A percentile compares a stretch with the other conserved stretches of the same genome.
phyloP scores from a whole-genome alignment of 192 early-diverging fungal species.

The Umbelopsis ramanniana region DNA sequence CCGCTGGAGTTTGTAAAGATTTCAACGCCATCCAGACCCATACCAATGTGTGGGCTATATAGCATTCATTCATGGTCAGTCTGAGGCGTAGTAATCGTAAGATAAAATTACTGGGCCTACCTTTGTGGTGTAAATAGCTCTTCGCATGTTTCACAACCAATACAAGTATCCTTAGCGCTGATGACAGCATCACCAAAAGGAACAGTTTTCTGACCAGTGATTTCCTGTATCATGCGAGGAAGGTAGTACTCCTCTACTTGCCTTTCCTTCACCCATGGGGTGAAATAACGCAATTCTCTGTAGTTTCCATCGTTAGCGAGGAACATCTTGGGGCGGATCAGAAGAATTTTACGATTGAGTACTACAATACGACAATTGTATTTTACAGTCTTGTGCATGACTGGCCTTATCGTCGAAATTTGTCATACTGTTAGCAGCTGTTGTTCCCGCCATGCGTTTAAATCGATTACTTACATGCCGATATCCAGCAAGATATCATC shows the following conservation, averaged over 20 bases:
- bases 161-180: slow-evolving; percentile 78
- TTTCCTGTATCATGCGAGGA: slow-evolving; percentile 77
- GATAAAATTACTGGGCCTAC: slow-evolving; percentile 33
- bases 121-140: slow-evolving; percentile 95
- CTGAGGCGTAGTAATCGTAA: background rate
- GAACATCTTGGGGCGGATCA: slow-evolving; percentile 97
- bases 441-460: background rate
- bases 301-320: slow-evolving; percentile 99
- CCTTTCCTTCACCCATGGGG: slow-evolving; percentile 73
- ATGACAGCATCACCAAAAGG: slow-evolving; percentile 94
- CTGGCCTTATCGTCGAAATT: slow-evolving; percentile 63
- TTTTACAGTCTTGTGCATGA: slow-evolving; percentile 86
- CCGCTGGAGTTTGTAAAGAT: slow-evolving; percentile 96
- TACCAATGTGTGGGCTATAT: slow-evolving; percentile 87
- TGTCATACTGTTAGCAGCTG: background rate
- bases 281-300: slow-evolving; percentile 95
- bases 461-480: slow-evolving; percentile 78
- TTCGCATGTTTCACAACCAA: slow-evolving; percentile 96
- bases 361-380: slow-evolving; percentile 98
- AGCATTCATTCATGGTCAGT: background rate
- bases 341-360: slow-evolving; percentile 76
- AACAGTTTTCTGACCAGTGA: slow-evolving; percentile 82
- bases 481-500: slow-evolving; percentile 89
- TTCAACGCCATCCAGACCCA: slow-evolving; percentile 95
- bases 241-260: slow-evolving; percentile 78